Percentiles rank a stretch among this genome's conserved stretches.
These are phyloP conservation scores for Tolypocladium ovalisporum DNA, from an alignment of 2,329 filamentous ascomycete genomes.

Conservation along the genomic window DNA sequence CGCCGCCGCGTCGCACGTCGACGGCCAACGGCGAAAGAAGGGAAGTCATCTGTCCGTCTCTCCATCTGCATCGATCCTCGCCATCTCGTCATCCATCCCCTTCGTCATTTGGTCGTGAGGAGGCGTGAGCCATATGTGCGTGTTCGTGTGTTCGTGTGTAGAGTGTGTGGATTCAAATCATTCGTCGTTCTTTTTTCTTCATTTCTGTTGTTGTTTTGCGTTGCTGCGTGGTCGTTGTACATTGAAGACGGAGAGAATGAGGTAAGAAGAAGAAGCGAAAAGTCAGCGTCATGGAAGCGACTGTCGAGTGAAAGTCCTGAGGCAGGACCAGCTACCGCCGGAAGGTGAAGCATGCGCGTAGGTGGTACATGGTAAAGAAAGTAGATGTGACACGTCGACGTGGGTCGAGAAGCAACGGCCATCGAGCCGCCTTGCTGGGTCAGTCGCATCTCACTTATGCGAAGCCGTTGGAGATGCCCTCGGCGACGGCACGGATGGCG, in stretches of 20 bases:
- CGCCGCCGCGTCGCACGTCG: background rate
- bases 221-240: background rate
- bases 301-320: background rate
- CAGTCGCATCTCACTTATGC: conserved; percentile 13
- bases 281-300: background rate
- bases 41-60: background rate
- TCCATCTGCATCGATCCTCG: background rate
- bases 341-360: background rate
- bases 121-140: background rate
- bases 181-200: background rate
- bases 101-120: background rate
- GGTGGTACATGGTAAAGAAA: background rate
- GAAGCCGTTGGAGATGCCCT: conserved; percentile 12
- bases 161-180: too few relatives aligned
- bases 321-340: background rate
- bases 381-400: background rate
- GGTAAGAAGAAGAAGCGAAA: background rate
- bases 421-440: background rate
- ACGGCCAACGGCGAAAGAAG: background rate
- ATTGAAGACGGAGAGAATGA: background rate
- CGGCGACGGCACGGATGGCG: conserved; percentile 15
- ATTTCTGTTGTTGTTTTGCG: background rate
- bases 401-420: background rate
- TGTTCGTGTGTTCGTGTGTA: too few relatives aligned
- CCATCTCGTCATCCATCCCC: background rate